Evolutionary conservation across 139 green algal species (phyloP).

Genomic region (Picochlorum sp.): DNA sequence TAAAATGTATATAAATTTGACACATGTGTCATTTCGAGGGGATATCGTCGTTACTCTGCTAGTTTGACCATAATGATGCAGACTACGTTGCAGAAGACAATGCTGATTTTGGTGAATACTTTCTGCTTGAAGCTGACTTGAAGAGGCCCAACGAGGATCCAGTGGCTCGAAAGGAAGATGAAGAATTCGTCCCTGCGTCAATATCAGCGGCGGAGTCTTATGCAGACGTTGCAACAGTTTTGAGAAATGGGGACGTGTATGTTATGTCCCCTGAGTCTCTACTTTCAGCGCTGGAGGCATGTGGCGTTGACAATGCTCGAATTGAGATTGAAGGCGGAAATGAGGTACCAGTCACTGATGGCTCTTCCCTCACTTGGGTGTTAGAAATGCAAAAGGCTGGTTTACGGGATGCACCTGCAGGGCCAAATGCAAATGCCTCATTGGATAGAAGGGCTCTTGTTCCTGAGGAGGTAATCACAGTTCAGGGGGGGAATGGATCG

Average conservation of each 20-base stretch:
- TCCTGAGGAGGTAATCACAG: slow-evolving; percentile 27
- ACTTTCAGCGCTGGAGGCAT: slow-evolving; percentile 73
- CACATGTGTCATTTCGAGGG: no score
- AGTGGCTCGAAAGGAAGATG: not conserved
- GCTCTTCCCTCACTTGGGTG: slow-evolving; percentile 57
- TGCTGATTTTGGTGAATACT: not conserved
- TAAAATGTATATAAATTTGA: not conserved
- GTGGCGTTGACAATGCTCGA: slow-evolving; percentile 75
- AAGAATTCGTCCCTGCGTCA: slow-evolving; percentile 1
- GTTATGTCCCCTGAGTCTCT: slow-evolving; percentile 47
- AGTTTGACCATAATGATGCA: no score
- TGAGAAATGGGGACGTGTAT: not conserved
- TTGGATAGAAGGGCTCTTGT: not conserved
- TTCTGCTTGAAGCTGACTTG: not conserved
- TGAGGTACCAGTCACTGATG: slow-evolving; percentile 78
- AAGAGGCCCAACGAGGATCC: not conserved
- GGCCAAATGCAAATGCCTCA: not conserved
- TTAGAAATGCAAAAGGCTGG: slow-evolving; percentile 31
- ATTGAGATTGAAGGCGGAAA: slow-evolving; percentile 55
- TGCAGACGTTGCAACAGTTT: not conserved
- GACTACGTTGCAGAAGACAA: not conserved
- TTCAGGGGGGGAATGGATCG: slow-evolving; percentile 46
- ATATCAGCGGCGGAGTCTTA: not conserved
- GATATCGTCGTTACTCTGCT: no score
- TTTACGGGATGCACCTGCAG: slow-evolving; percentile 13